A percentile compares a stretch with the other conserved stretches of the same genome.
These are phyloP conservation scores for Phialophora macrospora DNA, from an alignment of 2,329 filamentous ascomycete genomes.

Conservation along the genomic window DNA sequence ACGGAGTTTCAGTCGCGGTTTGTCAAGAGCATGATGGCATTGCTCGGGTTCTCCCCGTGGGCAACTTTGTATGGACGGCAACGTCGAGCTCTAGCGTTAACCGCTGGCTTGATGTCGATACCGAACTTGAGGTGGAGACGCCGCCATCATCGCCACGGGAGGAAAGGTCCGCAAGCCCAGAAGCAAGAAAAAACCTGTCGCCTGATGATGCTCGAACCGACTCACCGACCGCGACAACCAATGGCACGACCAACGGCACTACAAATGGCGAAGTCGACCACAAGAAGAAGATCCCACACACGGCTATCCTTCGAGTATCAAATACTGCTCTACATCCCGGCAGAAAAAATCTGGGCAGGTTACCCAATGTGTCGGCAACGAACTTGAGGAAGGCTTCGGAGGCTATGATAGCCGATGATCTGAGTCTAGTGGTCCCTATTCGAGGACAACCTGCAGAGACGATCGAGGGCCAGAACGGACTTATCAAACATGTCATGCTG, in stretches of 20 bases:
- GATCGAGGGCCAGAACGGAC: slow-evolving; percentile 91
- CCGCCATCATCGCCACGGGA: slow-evolving; percentile 60
- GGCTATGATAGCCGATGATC: slow-evolving; percentile 56
- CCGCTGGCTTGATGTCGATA: slow-evolving; percentile 86
- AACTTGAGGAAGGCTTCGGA: slow-evolving; percentile 62
- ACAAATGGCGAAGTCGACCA: slow-evolving; percentile 38
- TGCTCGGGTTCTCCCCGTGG: slow-evolving; percentile 64
- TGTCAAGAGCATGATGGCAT: slow-evolving; percentile 84
- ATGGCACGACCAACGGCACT: slow-evolving; percentile 40
- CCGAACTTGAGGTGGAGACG: slow-evolving; percentile 68
- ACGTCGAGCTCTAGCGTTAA: slow-evolving; percentile 91
- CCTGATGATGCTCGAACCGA: slow-evolving; percentile 38
- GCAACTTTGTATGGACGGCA: slow-evolving; percentile 85
- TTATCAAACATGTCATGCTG: slow-evolving; percentile 89
- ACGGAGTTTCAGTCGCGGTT: slow-evolving; percentile 86
- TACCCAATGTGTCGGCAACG: slow-evolving; percentile 53
- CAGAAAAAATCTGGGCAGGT: slow-evolving; percentile 56
- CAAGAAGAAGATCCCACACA: slow-evolving; percentile 70
- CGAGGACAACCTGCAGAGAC: slow-evolving; percentile 74
- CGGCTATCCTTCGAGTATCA: slow-evolving; percentile 79
- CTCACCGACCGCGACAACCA: slow-evolving; percentile 40
- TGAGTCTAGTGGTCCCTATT: slow-evolving; percentile 62
- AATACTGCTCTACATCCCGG: slow-evolving; percentile 79
- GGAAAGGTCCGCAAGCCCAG: slow-evolving; percentile 53
- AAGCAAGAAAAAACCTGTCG: slow-evolving; percentile 13